A percentile compares a stretch with the other conserved stretches of the same genome.
phyloP scores from a whole-genome alignment of 805 yeast genomes.

The Groenewaldozyma tartarivorans region DNA sequence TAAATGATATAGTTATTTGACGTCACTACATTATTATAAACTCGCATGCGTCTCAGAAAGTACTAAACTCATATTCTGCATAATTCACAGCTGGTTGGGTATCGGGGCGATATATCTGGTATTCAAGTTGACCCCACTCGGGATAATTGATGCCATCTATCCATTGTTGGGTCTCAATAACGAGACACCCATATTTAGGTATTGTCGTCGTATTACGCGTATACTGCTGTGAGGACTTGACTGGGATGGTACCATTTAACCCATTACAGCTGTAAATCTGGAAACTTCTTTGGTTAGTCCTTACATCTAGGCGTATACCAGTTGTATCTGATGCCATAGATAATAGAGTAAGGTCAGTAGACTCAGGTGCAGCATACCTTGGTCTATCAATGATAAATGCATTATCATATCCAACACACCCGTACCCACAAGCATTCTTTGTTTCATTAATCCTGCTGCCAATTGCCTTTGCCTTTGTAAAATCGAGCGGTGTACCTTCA shows the following conservation, averaged over 20 bases:
- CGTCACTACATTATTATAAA: no score
- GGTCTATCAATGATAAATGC: not conserved
- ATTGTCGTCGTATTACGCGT: no score
- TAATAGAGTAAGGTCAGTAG: not conserved
- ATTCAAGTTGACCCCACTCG: constrained; percentile 7
- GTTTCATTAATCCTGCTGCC: not conserved
- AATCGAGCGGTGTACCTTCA: not conserved
- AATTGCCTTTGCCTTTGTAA: not conserved
- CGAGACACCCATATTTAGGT: constrained; percentile 4
- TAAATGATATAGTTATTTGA: no score
- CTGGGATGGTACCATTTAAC: not conserved
- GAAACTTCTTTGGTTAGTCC: constrained; percentile 2
- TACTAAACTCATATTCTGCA: constrained; percentile 3
- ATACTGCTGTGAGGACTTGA: not conserved
- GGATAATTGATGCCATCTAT: constrained; percentile 5
- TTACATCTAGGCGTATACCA: constrained; percentile 3
- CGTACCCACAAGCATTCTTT: no score
- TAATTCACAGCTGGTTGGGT: constrained; percentile 5
- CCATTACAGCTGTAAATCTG: constrained; percentile 3
- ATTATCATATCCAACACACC: not conserved
- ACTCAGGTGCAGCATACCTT: not conserved
- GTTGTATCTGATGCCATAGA: not conserved
- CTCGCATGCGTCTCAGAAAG: no score
- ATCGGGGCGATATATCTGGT: constrained; percentile 4
- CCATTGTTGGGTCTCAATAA: constrained; percentile 6